Conservation (phyloP, 352 stramenopile species). For the Globisporangium middletonii region DNA sequence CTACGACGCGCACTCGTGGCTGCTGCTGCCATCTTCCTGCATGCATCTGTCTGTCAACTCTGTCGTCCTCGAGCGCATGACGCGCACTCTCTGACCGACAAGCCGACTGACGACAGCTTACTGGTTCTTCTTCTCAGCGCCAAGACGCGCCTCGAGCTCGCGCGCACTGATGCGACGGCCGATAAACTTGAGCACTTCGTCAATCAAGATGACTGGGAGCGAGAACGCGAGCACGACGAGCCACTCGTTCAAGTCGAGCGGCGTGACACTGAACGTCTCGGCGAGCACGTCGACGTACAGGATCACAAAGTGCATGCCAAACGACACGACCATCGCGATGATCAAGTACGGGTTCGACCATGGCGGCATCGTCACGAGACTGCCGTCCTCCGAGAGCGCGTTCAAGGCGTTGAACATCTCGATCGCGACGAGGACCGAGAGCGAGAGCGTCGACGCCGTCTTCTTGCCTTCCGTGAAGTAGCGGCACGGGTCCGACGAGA, state of each 20-base stretch:
- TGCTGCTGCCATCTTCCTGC: not conserved
- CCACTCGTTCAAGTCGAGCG: slow-evolving; percentile 91
- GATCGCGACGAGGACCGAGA: slow-evolving; percentile 92
- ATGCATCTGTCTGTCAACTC: not conserved
- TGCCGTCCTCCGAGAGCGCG: slow-evolving; percentile 90
- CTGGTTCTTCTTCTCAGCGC: slow-evolving; percentile 44
- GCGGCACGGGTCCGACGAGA: slow-evolving; percentile 86
- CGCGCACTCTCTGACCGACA: not conserved
- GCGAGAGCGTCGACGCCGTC: slow-evolving; percentile 89
- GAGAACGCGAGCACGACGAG: slow-evolving; percentile 90
- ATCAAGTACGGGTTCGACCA: slow-evolving; percentile 94
- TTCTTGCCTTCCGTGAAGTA: slow-evolving; percentile 93
- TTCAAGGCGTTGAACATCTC: slow-evolving; percentile 97
- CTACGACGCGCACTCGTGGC: not conserved
- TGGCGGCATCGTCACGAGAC: slow-evolving; percentile 89
- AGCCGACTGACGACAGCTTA: slow-evolving; percentile 10
- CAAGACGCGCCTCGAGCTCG: slow-evolving; percentile 63
- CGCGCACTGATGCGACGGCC: slow-evolving; percentile 74
- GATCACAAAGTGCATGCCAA: slow-evolving; percentile 92
- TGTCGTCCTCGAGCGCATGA: not conserved
- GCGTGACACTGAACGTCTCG: slow-evolving; percentile 91
- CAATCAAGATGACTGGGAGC: slow-evolving; percentile 91
- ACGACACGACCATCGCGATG: slow-evolving; percentile 91
- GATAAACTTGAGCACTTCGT: slow-evolving; percentile 93
- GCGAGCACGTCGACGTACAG: slow-evolving; percentile 92